Conservation (phyloP, 2,329 filamentous ascomycete species). For the Ophiostoma sp. region DNA sequence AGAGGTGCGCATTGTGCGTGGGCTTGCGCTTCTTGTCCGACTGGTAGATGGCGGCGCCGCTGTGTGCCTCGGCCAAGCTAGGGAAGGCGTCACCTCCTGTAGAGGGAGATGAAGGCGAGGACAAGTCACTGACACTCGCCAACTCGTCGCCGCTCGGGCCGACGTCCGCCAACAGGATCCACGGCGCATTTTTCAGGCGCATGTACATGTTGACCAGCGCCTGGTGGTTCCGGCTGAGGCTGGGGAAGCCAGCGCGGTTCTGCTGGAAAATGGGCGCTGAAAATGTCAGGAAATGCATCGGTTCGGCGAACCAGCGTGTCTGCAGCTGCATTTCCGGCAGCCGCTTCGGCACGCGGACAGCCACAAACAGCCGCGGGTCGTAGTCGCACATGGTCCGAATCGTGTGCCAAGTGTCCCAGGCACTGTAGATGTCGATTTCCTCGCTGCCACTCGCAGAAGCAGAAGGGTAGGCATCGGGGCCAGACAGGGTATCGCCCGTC, state of each 20-base stretch:
- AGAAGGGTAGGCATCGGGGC: slow-evolving; percentile 39
- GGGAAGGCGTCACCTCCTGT: slow-evolving; percentile 56
- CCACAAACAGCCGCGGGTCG: slow-evolving; percentile 72
- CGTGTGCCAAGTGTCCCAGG: slow-evolving; percentile 93
- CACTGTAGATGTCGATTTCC: slow-evolving; percentile 69
- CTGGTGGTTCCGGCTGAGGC: slow-evolving; percentile 63
- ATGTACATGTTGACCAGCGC: slow-evolving; percentile 62
- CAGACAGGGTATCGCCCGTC: slow-evolving; percentile 53
- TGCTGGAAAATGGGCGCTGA: slow-evolving; percentile 55
- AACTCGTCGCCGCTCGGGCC: slow-evolving; percentile 48
- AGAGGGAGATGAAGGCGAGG: slow-evolving; percentile 19
- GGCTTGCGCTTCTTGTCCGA: slow-evolving; percentile 49
- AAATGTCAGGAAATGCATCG: slow-evolving; percentile 62
- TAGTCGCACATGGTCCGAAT: slow-evolving; percentile 87
- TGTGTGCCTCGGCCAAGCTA: slow-evolving; percentile 65
- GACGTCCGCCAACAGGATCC: slow-evolving; percentile 63
- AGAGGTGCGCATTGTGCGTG: slow-evolving; percentile 52
- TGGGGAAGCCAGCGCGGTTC: slow-evolving; percentile 62
- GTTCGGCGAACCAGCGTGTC: slow-evolving; percentile 69
- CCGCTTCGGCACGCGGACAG: slow-evolving; percentile 57
- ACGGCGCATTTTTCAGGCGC: slow-evolving; percentile 63
- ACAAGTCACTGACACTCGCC: slow-evolving; percentile 30
- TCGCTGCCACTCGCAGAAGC: slow-evolving; percentile 41
- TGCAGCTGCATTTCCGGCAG: slow-evolving; percentile 63
- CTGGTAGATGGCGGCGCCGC: slow-evolving; percentile 37